Conservation (phyloP, 192 early-diverging fungal species). For the Coemansia sp. region DNA sequence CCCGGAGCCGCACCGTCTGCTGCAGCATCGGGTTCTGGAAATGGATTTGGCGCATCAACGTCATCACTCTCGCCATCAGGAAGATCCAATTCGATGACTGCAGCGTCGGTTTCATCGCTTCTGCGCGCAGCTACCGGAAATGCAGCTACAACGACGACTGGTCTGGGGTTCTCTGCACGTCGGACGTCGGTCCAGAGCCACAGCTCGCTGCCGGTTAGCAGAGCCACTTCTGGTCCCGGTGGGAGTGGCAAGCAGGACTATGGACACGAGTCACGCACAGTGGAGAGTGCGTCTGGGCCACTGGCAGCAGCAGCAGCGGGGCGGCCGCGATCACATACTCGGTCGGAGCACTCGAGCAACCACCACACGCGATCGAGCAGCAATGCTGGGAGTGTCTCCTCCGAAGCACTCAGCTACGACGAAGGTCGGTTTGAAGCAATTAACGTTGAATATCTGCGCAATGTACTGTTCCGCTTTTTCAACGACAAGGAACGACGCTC, state of each 20-base stretch:
- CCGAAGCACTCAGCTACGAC: constrained; percentile 7
- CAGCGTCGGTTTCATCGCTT: constrained; percentile 49
- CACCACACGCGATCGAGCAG: constrained; percentile 31
- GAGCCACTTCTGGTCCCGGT: too few relatives aligned
- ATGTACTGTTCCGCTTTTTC: constrained; percentile 54
- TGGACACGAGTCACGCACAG: too few relatives aligned
- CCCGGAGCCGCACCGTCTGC: constrained; percentile 6
- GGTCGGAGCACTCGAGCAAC: constrained; percentile 1
- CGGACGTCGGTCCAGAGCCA: constrained; percentile 5
- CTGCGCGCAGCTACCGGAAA: constrained; percentile 47
- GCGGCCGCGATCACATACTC: neutral
- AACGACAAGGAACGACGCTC: constrained; percentile 53
- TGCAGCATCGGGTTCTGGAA: neutral
- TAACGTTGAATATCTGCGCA: constrained; percentile 55
- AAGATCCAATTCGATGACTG: constrained; percentile 49
- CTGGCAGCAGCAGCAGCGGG: neutral
- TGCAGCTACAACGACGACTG: constrained; percentile 10
- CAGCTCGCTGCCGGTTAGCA: too few relatives aligned
- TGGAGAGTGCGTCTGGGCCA: neutral
- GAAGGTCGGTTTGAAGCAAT: constrained; percentile 17
- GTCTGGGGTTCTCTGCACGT: neutral
- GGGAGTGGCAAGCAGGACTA: too few relatives aligned
- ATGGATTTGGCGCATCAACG: neutral
- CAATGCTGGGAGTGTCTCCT: constrained; percentile 27
- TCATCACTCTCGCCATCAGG: constrained; percentile 12